Conservation (phyloP, 2,329 filamentous ascomycete genomes). For the Neonectria hederae region DNA sequence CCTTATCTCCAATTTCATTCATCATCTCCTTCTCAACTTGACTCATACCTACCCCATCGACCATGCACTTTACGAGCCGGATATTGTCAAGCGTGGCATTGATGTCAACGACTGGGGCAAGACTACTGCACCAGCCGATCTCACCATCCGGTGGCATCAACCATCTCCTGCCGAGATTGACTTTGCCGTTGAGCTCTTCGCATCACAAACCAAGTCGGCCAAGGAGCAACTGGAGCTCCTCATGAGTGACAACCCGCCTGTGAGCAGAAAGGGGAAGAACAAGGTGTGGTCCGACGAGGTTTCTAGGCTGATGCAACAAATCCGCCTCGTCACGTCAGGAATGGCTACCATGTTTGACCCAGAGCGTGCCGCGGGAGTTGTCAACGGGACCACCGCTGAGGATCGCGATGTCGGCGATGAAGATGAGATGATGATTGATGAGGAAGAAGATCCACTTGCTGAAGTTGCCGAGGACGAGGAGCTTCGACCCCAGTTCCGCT, state of each 20-base stretch:
- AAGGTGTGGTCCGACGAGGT: slow-evolving; percentile 99
- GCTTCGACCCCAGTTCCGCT: slow-evolving; percentile 85
- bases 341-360: slow-evolving; percentile 91
- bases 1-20: slow-evolving; percentile 96
- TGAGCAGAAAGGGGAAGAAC: slow-evolving; percentile 92
- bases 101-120: slow-evolving; percentile 86
- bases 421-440: slow-evolving; percentile 55
- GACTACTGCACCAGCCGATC: slow-evolving; percentile 74
- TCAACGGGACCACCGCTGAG: slow-evolving; percentile 56
- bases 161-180: slow-evolving; percentile 82
- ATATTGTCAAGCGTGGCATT: slow-evolving; percentile 74
- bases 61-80: slow-evolving; percentile 86
- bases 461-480: slow-evolving; percentile 82
- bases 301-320: slow-evolving; percentile 85
- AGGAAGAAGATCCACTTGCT: slow-evolving; percentile 65
- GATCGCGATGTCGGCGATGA: slow-evolving; percentile 66
- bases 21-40: slow-evolving; percentile 92
- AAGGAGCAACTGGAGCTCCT: slow-evolving; percentile 78
- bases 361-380: slow-evolving; percentile 69
- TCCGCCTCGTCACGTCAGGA: slow-evolving; percentile 89
- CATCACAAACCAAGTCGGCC: slow-evolving; percentile 81
- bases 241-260: slow-evolving; percentile 81
- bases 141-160: slow-evolving; percentile 92
- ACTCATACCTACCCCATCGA: slow-evolving; percentile 95
- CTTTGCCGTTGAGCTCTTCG: slow-evolving; percentile 90